These are phyloP conservation scores for Zalaria sp. DNA, from an alignment of 2,329 filamentous ascomycete genomes.

Conservation along the genomic window DNA sequence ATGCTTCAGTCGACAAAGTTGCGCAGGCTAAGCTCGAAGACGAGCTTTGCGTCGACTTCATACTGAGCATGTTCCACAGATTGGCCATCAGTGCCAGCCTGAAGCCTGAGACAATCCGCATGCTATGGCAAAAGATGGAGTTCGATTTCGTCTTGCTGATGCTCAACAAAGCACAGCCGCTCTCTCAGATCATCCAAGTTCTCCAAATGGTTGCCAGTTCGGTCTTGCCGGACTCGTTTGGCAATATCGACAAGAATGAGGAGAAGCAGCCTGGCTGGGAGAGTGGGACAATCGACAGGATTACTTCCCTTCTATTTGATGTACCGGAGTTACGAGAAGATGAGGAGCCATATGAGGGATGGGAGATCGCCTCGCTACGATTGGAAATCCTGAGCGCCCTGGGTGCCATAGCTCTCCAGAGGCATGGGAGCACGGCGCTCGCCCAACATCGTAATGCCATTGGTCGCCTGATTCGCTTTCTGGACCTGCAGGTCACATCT, in stretches of 20 bases:
- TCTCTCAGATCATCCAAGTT: constrained; percentile 48
- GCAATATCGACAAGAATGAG: constrained; percentile 44
- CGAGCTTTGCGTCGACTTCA: constrained; percentile 48
- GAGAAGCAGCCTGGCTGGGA: constrained; percentile 21
- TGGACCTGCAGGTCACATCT: constrained; percentile 56
- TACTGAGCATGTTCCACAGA: constrained; percentile 52
- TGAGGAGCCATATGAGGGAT: constrained; percentile 24
- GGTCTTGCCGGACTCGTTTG: constrained; percentile 48
- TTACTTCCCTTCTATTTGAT: constrained; percentile 50
- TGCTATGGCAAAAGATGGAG: constrained; percentile 55
- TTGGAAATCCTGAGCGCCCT: constrained; percentile 32
- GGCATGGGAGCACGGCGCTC: constrained; percentile 50
- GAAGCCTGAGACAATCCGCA: constrained; percentile 23
- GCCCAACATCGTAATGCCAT: constrained; percentile 55
- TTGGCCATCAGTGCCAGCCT: constrained; percentile 45
- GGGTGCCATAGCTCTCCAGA: constrained; percentile 45
- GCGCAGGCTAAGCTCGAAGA: constrained; percentile 33
- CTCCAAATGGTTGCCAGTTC: constrained; percentile 55
- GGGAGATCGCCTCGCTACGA: constrained; percentile 30
- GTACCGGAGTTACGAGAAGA: constrained; percentile 28
- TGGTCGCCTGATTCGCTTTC: constrained; percentile 59
- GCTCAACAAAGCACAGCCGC: constrained; percentile 51
- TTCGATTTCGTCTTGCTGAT: constrained; percentile 53
- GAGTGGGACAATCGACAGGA: constrained; percentile 42
- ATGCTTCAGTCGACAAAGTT: constrained; percentile 10